Conservation (phyloP, 306 rosid species). For the Ammopiptanthus mongolicus region DNA sequence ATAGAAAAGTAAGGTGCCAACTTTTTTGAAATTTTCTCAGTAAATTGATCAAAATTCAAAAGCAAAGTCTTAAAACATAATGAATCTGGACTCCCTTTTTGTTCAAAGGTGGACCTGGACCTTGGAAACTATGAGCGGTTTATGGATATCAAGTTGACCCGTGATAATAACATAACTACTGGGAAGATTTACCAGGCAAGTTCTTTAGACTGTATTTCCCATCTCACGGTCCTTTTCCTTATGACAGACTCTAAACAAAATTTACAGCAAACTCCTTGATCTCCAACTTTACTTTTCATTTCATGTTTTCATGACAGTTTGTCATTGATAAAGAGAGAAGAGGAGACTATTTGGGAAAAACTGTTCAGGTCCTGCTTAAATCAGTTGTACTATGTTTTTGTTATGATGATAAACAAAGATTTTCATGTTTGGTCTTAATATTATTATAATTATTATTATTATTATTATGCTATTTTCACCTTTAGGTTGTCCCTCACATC, state of each 20-base stretch:
- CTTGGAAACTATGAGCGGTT: constrained; percentile 98
- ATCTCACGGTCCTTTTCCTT: neutral
- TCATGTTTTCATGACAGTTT: constrained; percentile 27
- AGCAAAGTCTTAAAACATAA: constrained; percentile 1
- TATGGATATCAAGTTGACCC: constrained; percentile 76
- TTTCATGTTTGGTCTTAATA: constrained; percentile 1
- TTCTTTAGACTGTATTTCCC: neutral
- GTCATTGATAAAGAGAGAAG: constrained; percentile 76
- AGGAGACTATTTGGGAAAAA: constrained; percentile 85
- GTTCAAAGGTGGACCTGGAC: constrained; percentile 92
- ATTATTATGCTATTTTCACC: neutral
- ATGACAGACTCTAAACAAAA: constrained; percentile 19
- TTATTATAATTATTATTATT: neutral
- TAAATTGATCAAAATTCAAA: constrained; percentile 21
- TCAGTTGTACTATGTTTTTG: neutral
- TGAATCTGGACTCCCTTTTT: constrained; percentile 32
- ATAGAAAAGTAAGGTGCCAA: constrained; percentile 2
- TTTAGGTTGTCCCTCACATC: constrained; percentile 80
- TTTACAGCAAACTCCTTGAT: constrained; percentile 1
- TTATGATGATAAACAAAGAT: constrained; percentile 13
- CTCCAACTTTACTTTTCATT: constrained; percentile 5
- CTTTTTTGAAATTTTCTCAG: constrained; percentile 15
- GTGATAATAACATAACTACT: constrained; percentile 90
- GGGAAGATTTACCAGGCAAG: constrained; percentile 96
- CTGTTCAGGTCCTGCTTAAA: constrained; percentile 63